These are phyloP conservation scores for Silene latifolia DNA, from an alignment of 148 eudicot species.

Conservation along the genomic window DNA sequence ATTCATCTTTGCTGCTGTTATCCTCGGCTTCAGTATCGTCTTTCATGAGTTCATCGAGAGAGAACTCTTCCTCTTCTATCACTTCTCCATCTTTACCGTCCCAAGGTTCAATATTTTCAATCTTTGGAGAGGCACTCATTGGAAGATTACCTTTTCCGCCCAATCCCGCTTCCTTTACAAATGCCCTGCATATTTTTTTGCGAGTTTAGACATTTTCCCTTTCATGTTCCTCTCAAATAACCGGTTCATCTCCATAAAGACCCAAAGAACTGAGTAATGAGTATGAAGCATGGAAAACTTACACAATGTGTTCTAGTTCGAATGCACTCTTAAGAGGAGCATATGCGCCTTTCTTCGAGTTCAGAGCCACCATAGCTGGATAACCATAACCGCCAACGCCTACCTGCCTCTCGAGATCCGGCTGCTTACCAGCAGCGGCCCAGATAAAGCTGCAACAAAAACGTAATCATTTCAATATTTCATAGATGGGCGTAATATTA, in stretches of 20 bases:
- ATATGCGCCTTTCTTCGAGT: conserved; percentile 77
- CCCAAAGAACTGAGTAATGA: neutral
- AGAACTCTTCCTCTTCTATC: conserved; percentile 92
- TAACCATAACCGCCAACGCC: conserved; percentile 98
- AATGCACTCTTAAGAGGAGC: conserved; percentile 88
- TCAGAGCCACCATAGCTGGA: conserved; percentile 95
- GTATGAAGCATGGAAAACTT: conserved; percentile 29
- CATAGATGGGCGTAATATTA: neutral
- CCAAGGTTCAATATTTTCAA: conserved; percentile 69
- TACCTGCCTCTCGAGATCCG: conserved; percentile 83
- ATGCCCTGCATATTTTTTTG: conserved; percentile 52
- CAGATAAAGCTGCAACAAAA: conserved; percentile 80
- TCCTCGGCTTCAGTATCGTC: conserved; percentile 35
- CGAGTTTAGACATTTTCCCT: neutral
- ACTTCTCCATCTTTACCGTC: conserved; percentile 94
- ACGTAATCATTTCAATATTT: no score
- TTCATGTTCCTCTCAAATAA: neutral
- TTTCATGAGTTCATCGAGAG: conserved; percentile 95
- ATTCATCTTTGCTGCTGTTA: conserved; percentile 48
- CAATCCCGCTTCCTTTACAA: conserved; percentile 80
- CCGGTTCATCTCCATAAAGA: neutral
- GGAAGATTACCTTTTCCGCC: conserved; percentile 94
- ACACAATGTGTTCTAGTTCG: conserved; percentile 74
- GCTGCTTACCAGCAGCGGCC: conserved; percentile 92
- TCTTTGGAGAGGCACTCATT: conserved; percentile 42